Evolutionary conservation across 116 monocot species (phyloP), one percentile per base, ranked within the genome.

Genomic region (Thalassia testudinum): DNA sequence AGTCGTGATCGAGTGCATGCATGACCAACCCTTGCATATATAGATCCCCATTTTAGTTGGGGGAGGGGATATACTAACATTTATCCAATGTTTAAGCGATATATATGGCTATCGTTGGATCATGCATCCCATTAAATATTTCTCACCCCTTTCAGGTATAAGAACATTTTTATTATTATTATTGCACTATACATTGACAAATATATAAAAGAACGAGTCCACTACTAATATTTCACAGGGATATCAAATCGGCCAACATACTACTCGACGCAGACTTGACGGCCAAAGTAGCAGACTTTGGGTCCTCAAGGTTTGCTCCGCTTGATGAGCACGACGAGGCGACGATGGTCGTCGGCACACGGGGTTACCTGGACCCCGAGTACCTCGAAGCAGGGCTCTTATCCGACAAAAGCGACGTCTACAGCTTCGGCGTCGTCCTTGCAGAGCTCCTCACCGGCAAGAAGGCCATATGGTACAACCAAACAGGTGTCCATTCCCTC

Each of bases 321-420:
- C 1, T 57, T 6, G 49, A 26, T 7, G 21, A 49, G 20, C 37
- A 19, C 0, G 24, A 65, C 17, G 48, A 48, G 1, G 27, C 49
- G 13, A 57, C 57, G 1, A 16, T 65, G 27, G 57, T 65, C 1
- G 56, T 56, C 15, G 57, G 65, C n/a, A 65, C 65, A 1, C 11
- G 56, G 25, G 57, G 65, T 1, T 65, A 65, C 65, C 27, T 65
- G 13, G 65, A 65, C 20, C 65, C 65, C 8, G 65, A 65, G 48
- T 65, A 57, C 49, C 34, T 57, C 18, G 42, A 59, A 2, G 16
- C 45, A 13, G 59, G 59, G 24, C 25, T 45, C 24, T 14, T 59
- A 10, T 42, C 59, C 5, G 59, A 59, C 42, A 44, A 24, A 7
- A 59, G 59, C 18, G 59, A 59, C 44, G 59, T 59, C 11, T 66